These are phyloP conservation scores for Talaromyces sp. DNA, from an alignment of 2,329 filamentous ascomycete species.

Conservation along the genomic window DNA sequence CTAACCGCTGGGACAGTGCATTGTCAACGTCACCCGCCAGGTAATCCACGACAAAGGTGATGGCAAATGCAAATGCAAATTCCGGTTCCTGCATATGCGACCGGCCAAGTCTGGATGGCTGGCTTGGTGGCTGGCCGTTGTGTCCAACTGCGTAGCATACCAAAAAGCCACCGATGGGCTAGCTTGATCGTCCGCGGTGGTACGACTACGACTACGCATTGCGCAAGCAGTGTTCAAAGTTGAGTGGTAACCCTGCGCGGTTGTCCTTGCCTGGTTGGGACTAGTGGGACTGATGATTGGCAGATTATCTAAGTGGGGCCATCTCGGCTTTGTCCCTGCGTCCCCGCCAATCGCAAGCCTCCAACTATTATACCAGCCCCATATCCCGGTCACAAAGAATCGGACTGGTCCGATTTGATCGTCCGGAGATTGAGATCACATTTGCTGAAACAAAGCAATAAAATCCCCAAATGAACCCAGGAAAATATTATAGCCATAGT, in stretches of 20 bases:
- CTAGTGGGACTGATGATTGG: not conserved
- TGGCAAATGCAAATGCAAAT: not conserved
- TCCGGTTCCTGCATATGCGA: not conserved
- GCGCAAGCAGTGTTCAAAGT: too few species aligned
- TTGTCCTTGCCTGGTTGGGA: not conserved
- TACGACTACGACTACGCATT: too few species aligned
- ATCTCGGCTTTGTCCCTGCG: not conserved
- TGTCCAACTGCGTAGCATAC: not conserved
- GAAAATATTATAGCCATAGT: not conserved
- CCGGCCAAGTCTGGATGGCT: not conserved
- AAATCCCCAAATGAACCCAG: not conserved
- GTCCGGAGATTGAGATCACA: not conserved
- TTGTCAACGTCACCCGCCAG: not conserved
- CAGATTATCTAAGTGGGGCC: not conserved
- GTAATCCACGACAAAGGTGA: not conserved
- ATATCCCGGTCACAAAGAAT: not conserved
- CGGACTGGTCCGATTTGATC: not conserved
- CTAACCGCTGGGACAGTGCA: not conserved
- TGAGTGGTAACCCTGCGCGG: not conserved
- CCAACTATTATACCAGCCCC: not conserved
- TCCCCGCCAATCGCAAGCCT: not conserved
- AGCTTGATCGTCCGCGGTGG: not conserved
- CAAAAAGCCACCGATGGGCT: not conserved
- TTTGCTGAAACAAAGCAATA: not conserved
- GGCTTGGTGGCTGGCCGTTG: not conserved